Base-by-base conservation (phyloP, 2,329 filamentous ascomycete species). In the Neonectria ditissima region DNA sequence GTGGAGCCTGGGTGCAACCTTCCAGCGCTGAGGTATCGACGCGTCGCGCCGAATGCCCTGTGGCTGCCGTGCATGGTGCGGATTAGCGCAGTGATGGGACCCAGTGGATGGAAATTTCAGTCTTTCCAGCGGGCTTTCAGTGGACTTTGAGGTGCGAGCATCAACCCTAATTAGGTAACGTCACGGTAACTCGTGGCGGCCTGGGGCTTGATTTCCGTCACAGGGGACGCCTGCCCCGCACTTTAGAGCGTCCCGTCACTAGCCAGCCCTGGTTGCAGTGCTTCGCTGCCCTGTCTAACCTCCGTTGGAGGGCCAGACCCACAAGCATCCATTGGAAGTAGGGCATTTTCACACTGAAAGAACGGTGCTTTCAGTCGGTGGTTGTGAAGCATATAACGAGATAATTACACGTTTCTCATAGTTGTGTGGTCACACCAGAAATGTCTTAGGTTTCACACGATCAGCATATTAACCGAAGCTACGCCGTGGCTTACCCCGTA, bases 11-110 rank as follows among this genome's bases (percentile, higher is more conserved):
- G 32, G 50, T 52, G n/a, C n/a, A 8, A 24, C 16, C 20, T n/a
- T 28, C 24, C 44, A 26, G 24, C 6, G 24, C 24, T 28, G 32
- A 54, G 44, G 44, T 48, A 50, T 55, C 16, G 58, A 61, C 58
- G 58, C 58, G 58, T 61, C 58, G 52, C 58, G 58, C 58, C 50
- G 24, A 60, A 60, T 32, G 55, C 48, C 47, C 37, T 30, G 45
- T 26, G 11, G 16, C 30, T 10, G 48, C 48, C 7, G 26, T 26
- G 45, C 26, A 34, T 37, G 9, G 30, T 11, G 13, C n/a, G 20
- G 24, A 51, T 51, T 37, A 50, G 47, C 16, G 47, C 22, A 50
- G n/a, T 34, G 28, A 22, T 9, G 10, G 18, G 9, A 34, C 7
- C 8, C 6, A 30, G 6, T 7, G 28, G 9, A 30, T 32, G 26